Evolutionary conservation across 352 stramenopile species (phyloP).

Genomic region (Phytophthora pluvialis): DNA sequence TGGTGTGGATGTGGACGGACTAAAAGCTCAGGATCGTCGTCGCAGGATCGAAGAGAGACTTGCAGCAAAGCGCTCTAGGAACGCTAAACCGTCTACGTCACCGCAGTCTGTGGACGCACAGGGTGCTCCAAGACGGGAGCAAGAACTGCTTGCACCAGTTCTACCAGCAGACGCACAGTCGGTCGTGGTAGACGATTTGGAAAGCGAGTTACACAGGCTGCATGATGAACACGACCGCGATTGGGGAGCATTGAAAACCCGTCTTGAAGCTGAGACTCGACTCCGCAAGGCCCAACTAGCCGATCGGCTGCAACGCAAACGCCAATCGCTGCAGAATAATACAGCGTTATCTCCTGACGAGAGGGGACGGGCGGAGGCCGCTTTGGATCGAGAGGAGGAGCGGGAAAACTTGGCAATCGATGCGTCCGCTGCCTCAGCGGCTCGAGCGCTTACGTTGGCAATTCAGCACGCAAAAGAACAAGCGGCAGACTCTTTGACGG

Average conservation of each 20-base stretch:
- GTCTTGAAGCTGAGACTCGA: constrained; percentile 40
- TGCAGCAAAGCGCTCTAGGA: constrained; percentile 16
- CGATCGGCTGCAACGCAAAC: constrained; percentile 46
- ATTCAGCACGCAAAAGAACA: constrained; percentile 19
- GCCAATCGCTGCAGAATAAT: constrained; percentile 24
- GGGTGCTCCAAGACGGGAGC: background rate
- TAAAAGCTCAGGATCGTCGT: constrained; percentile 22
- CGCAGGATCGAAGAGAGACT: constrained; percentile 37
- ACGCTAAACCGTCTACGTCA: background rate
- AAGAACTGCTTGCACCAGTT: background rate
- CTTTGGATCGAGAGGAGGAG: constrained; percentile 33
- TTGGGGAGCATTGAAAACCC: constrained; percentile 35
- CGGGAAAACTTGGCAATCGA: constrained; percentile 23
- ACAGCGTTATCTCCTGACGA: constrained; percentile 14
- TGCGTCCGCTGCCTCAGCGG: constrained; percentile 15
- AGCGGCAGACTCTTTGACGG: constrained; percentile 20
- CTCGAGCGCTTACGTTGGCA: constrained; percentile 20
- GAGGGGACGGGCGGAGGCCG: constrained; percentile 8
- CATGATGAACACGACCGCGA: constrained; percentile 44
- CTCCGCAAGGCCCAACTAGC: constrained; percentile 40
- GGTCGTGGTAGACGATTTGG: constrained; percentile 23
- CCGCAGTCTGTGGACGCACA: background rate
- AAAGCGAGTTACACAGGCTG: constrained; percentile 35
- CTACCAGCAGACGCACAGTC: constrained; percentile 10
- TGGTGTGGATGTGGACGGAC: constrained; percentile 19